These are phyloP conservation scores for Ganoderma sinense DNA, from an alignment of 1,284 basidiomycete genomes.

Conservation along the genomic window DNA sequence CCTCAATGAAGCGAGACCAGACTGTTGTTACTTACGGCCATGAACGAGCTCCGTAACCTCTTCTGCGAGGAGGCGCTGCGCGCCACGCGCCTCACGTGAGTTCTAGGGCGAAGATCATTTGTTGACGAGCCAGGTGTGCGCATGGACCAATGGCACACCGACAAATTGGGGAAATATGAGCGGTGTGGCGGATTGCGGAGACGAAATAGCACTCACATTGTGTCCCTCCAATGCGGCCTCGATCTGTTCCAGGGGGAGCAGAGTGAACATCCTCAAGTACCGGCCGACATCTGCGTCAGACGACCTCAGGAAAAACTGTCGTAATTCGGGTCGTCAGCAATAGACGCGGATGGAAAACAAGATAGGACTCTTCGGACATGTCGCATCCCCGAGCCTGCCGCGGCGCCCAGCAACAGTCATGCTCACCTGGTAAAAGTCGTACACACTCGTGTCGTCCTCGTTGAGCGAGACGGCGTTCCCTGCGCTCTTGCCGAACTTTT, in stretches of 20 bases:
- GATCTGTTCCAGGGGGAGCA: constrained; percentile 72
- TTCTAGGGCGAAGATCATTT: constrained; percentile 41
- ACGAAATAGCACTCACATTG: constrained; percentile 43
- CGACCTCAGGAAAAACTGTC: constrained; percentile 88
- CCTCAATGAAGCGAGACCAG: neutral
- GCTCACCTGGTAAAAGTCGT: constrained; percentile 92
- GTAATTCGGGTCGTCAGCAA: neutral
- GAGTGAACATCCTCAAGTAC: constrained; percentile 87
- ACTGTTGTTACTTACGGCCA: constrained; percentile 60
- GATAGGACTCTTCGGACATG: neutral
- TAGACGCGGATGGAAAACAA: neutral
- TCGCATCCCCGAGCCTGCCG: neutral
- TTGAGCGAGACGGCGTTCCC: constrained; percentile 97
- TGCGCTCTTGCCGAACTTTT: constrained; percentile 98
- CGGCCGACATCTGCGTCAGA: constrained; percentile 85
- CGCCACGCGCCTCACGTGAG: constrained; percentile 65
- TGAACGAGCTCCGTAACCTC: constrained; percentile 93
- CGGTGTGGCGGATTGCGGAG: neutral
- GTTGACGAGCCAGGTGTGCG: neutral
- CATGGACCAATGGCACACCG: neutral
- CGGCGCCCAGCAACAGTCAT: neutral
- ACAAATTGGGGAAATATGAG: constrained; percentile 9
- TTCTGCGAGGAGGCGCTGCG: constrained; percentile 83
- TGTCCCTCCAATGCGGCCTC: constrained; percentile 67
- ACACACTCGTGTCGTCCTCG: constrained; percentile 75